These are phyloP conservation scores for Novymonas esmeraldas DNA, from an alignment of 208 protist genomes.

Conservation along the genomic window DNA sequence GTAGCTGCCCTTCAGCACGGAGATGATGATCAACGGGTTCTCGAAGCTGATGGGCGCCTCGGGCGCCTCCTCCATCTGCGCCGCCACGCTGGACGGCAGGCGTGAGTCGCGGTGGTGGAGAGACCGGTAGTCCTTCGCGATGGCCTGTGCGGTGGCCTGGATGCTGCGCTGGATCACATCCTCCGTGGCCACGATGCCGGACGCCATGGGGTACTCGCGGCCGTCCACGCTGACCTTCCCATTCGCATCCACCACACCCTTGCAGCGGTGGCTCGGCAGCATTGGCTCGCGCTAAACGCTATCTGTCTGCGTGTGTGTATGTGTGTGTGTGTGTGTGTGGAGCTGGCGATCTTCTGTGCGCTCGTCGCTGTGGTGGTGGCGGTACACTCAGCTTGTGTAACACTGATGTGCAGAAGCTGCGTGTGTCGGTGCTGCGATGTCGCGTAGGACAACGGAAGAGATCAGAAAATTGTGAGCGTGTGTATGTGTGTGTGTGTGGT, in stretches of 20 bases:
- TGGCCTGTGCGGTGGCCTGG: conserved; percentile 48
- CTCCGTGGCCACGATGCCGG: conserved; percentile 72
- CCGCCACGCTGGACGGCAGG: conserved; percentile 9
- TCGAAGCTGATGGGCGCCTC: conserved; percentile 68
- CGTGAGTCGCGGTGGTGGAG: conserved; percentile 51
- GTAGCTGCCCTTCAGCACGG: conserved; percentile 91
- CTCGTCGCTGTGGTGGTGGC: not conserved
- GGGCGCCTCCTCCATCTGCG: not conserved
- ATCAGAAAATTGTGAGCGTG: too few relatives aligned
- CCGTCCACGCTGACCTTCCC: conserved; percentile 74
- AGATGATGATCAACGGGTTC: conserved; percentile 87
- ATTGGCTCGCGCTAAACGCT: conserved; percentile 2
- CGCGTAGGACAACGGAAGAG: too few relatives aligned
- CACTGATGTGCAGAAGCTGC: not conserved
- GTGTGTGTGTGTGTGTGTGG: not conserved
- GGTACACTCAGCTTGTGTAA: not conserved
- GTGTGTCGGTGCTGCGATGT: not conserved
- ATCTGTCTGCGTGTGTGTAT: not conserved
- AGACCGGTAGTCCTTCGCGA: conserved; percentile 71
- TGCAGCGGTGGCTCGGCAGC: conserved; percentile 28
- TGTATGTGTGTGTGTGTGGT: not conserved
- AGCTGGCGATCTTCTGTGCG: not conserved
- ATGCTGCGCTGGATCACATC: conserved; percentile 63
- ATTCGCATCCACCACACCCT: conserved; percentile 33
- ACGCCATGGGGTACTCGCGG: conserved; percentile 82